Evolutionary conservation across 306 rosid genomes (phyloP).

Genomic region (Dryas alaskensis): DNA sequence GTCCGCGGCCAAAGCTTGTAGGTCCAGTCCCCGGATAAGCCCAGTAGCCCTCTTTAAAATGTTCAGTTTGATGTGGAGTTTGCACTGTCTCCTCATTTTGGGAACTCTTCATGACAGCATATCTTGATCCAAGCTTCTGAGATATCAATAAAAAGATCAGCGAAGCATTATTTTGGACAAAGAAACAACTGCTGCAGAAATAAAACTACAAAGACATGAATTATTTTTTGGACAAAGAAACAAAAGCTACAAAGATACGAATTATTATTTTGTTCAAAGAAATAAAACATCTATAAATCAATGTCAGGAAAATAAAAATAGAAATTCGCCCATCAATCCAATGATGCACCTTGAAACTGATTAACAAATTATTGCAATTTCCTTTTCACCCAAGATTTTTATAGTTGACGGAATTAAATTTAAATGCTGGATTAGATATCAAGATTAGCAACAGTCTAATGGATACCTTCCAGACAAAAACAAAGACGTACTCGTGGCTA

Average conservation of each 20-base stretch:
- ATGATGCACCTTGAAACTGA: background rate
- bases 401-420: background rate
- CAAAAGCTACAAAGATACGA: background rate
- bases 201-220: too few species aligned
- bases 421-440: background rate
- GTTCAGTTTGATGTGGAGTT: slow-evolving; percentile 29
- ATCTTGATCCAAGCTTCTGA: slow-evolving; percentile 52
- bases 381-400: background rate
- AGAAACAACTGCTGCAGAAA: background rate
- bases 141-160: slow-evolving; percentile 15
- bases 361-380: background rate
- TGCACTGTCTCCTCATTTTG: slow-evolving; percentile 23
- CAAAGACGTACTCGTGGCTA: background rate
- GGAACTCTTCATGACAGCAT: slow-evolving; percentile 30
- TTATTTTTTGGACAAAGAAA: too few species aligned
- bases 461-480: background rate
- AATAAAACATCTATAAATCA: background rate
- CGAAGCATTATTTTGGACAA: background rate
- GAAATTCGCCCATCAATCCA: background rate
- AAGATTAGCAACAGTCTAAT: too few species aligned
- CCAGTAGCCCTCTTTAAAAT: slow-evolving; percentile 27
- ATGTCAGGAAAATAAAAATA: background rate
- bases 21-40: slow-evolving; percentile 36
- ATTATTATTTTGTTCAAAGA: background rate
- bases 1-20: slow-evolving; percentile 32